Evolutionary conservation across 2,329 filamentous ascomycete genomes (phyloP), one percentile per base, ranked within the genome.

Genomic region (Aphanoascus verrucosus): DNA sequence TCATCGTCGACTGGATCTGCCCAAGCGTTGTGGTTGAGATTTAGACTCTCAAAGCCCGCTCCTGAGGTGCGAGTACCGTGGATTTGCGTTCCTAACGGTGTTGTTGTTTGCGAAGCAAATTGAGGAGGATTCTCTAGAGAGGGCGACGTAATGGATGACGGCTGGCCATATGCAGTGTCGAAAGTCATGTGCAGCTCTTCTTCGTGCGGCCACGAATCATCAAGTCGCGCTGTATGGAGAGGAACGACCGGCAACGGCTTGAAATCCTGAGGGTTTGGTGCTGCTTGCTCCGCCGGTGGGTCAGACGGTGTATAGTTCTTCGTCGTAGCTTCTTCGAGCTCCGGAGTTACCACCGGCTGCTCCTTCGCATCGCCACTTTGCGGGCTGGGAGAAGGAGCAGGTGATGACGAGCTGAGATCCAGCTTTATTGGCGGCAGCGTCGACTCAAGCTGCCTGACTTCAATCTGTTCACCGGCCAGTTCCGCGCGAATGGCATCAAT

Each of bases 361-460:
- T 19, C 34, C 15, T 37, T 23, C 12, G 28, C 40, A 5, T 48
- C 42, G 23, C 23, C 42, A 17, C 28, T 54, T 1, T 34, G 23
- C 14, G 51, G 31, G 37, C 43, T 52, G 17, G 60, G 54, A 1
- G 37, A 31, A 4, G 17, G 53, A 20, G 59, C 55, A 0, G 61
- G 28, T 1, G 63, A 60, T 8, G 52, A 38, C 12, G 63, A 56
- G 52, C 69, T 68, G 32, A 84, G 62, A 56, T 85, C 80, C 54
- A 96, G 78, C 66, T 88, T 93, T 79, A 96, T 94, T 0, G 90
- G 88, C 44, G 91, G 90, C 20, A 96, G 73, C 1, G 90, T 96
- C 48, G 86, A 89, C 68, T 93, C 80, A 55, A 96, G 80, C 70
- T 97, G 87, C 64, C 82, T 84, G 59, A 94, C 82, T 66, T 83